phyloP scores from a whole-genome alignment of 177 flowering plant species.

The Vitis hybrid region DNA sequence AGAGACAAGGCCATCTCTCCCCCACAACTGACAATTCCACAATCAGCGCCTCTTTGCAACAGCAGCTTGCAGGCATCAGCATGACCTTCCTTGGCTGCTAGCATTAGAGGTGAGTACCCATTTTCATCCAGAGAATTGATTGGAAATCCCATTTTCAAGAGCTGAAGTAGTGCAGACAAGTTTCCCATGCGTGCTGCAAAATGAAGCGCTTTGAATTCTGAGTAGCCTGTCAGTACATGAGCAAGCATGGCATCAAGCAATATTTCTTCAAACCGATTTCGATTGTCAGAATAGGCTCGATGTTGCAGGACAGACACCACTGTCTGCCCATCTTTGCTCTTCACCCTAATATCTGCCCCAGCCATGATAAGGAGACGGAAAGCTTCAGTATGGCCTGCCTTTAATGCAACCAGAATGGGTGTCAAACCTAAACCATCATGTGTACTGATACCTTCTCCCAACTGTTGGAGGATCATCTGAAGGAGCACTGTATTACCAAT shows the following conservation, averaged over 20 bases:
- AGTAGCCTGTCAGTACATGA: neutral
- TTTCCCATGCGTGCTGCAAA: slow-evolving; percentile 11
- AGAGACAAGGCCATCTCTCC: slow-evolving; percentile 10
- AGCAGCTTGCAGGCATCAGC: slow-evolving; percentile 12
- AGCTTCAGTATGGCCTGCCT: slow-evolving; percentile 8
- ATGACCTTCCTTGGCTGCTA: slow-evolving; percentile 18
- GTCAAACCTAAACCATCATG: slow-evolving; percentile 14
- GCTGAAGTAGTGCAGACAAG: slow-evolving; percentile 5
- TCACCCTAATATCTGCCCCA: slow-evolving; percentile 9
- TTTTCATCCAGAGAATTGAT: slow-evolving; percentile 11
- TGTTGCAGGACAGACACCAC: slow-evolving; percentile 5
- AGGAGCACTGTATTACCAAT: slow-evolving; percentile 7
- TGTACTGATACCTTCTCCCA: slow-evolving; percentile 4
- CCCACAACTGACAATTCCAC: neutral
- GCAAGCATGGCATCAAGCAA: slow-evolving; percentile 10
- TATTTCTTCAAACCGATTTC: slow-evolving; percentile 11
- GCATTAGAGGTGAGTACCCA: slow-evolving; percentile 11
- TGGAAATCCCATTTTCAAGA: slow-evolving; percentile 6
- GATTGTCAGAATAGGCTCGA: neutral
- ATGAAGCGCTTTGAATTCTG: slow-evolving; percentile 11
- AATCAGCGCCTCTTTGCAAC: slow-evolving; percentile 8
- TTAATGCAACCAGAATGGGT: slow-evolving; percentile 11
- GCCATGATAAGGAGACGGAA: slow-evolving; percentile 9
- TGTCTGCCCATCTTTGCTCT: slow-evolving; percentile 8
- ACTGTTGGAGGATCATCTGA: slow-evolving; percentile 3